Percentiles rank a stretch among this genome's conserved stretches.
These are phyloP conservation scores for Phytophthora capsici DNA, from an alignment of 352 stramenopile genomes.

Conservation along the genomic window DNA sequence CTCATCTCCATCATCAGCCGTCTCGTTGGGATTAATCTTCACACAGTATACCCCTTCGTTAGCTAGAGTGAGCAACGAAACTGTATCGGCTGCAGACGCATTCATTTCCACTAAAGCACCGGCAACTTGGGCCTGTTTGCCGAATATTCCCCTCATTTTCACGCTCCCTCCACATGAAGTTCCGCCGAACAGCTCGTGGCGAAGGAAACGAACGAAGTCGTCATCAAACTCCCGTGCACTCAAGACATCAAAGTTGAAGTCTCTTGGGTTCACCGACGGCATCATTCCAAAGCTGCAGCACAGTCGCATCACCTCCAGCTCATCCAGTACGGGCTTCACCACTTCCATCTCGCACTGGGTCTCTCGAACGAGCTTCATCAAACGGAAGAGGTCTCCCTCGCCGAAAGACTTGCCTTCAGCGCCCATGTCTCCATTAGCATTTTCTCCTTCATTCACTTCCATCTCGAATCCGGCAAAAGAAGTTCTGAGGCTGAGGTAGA, in stretches of 20 bases:
- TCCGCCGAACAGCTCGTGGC: conserved; percentile 48
- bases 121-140: conserved; percentile 60
- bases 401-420: conserved; percentile 3
- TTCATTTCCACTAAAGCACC: conserved; percentile 42
- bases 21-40: conserved; percentile 12
- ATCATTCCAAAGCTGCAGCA: conserved; percentile 62
- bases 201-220: conserved; percentile 69
- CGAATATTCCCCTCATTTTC: conserved; percentile 54
- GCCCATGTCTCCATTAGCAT: not conserved
- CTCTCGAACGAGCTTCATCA: conserved; percentile 55
- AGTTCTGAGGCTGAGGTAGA: conserved; percentile 5
- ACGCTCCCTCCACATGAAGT: conserved; percentile 19
- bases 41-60: conserved; percentile 70
- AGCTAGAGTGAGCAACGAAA: conserved; percentile 24
- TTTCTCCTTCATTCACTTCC: not conserved
- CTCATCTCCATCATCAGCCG: not conserved
- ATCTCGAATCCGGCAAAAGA: conserved; percentile 12
- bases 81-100: conserved; percentile 42
- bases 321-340: conserved; percentile 75
- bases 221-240: conserved; percentile 64
- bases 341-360: conserved; percentile 72
- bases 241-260: conserved; percentile 58
- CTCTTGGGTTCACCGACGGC: conserved; percentile 46
- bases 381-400: conserved; percentile 40
- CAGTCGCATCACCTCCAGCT: conserved; percentile 75